A percentile compares a stretch with the other conserved stretches of the same genome.
Evolutionary conservation across 2,329 filamentous ascomycete species (phyloP).

Genomic region (Ceratocystis papillata): DNA sequence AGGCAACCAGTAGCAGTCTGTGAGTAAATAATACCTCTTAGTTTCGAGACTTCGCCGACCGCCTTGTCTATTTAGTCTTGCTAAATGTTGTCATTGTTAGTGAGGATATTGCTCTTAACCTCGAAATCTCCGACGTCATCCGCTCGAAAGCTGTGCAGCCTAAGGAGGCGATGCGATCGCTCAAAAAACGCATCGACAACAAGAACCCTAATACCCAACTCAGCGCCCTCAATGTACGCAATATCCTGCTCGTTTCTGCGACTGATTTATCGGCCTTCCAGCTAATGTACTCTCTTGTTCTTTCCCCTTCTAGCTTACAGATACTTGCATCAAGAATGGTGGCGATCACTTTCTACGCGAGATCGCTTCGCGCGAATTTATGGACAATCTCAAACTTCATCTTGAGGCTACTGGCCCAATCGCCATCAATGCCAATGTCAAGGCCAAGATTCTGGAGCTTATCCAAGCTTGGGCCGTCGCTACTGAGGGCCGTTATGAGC

Average conservation of each 20-base stretch:
- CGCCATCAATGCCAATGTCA: conserved; percentile 74
- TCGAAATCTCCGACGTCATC: conserved; percentile 96
- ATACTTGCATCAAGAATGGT: conserved; percentile 98
- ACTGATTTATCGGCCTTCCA: background rate
- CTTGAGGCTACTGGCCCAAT: conserved; percentile 66
- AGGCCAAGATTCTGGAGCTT: conserved; percentile 79
- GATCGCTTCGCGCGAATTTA: conserved; percentile 93
- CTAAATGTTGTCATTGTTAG: conserved; percentile 36
- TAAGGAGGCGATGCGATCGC: conserved; percentile 92
- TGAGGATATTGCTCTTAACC: conserved; percentile 92
- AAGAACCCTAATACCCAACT: conserved; percentile 97
- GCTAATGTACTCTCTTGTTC: background rate
- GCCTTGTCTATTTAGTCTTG: background rate
- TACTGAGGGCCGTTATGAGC: conserved; percentile 70
- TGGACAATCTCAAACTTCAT: conserved; percentile 90
- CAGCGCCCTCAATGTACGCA: conserved; percentile 72
- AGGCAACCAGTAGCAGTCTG: conserved; percentile 88
- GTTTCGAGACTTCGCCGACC: background rate
- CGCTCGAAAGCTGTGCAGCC: conserved; percentile 94
- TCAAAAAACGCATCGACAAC: conserved; percentile 89
- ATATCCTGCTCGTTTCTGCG: background rate
- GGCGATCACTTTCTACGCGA: conserved; percentile 89
- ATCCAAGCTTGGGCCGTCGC: conserved; percentile 90
- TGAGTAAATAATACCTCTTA: conserved; percentile 37
- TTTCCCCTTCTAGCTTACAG: conserved; percentile 57